Evolutionary conservation across 345 rosid species (phyloP), one percentile per base, ranked within the genome.

Genomic region (Eucalyptus pumila): DNA sequence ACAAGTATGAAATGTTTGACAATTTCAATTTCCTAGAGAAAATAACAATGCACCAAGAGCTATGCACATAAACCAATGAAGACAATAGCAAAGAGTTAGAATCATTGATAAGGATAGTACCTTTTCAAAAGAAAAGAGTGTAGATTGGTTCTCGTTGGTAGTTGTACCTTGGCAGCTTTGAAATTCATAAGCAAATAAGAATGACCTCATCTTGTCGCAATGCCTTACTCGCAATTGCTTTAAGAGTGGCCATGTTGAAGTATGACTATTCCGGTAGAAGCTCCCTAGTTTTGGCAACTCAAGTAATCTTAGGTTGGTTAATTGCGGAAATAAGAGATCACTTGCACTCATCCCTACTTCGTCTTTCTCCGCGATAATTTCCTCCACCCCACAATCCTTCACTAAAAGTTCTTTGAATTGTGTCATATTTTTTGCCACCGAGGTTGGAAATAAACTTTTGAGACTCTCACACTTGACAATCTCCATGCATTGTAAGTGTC

Each of bases 401-500:
- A 60, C 15, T 3, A 26, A 11, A 60, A 60, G 32, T 6, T 27
- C 2, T 60, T 60, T 1, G 2, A 60, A 7, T 1, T 1, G 15
- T 11, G 67, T 60, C 67, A 60, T 27, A 11, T 4, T 26, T 26
- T 26, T 60, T 26, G 67, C 32, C 32, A 27, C 7, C 4, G 32
- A 58, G 65, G 15, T 27, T 27, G 15, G 14, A 27, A 60, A 26
- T 26, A 60, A 60, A 60, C n/a, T 60, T 27, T 60, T 27, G 32
- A 60, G 67, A 12, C 32, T 27, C 15, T 11, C 32, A 60, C 67
- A 60, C 67, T 12, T 6, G 4, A 0, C 4, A 60, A 12, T 16
- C 32, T 60, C 0, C 7, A 60, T 11, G 15, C 15, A 1, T 27
- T 1, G 15, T 27, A 60, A 60, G 7, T 1, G 0, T 27, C 32